phyloP scores from a whole-genome alignment of 1,284 basidiomycete genomes.

The Sporisorium iseilematis-ciliati region DNA sequence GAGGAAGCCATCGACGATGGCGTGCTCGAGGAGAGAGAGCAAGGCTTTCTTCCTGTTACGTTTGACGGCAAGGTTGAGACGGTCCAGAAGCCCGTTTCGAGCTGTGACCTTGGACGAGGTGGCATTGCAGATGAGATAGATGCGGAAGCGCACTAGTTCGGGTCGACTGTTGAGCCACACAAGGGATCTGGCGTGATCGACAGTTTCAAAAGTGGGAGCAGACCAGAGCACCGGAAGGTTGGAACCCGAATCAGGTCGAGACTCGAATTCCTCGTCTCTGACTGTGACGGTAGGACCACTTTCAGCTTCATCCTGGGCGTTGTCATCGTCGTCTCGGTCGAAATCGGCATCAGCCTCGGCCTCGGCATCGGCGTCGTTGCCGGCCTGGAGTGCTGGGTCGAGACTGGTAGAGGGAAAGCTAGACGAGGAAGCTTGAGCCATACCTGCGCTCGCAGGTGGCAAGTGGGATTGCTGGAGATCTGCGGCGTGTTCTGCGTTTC shows the following conservation, averaged over 20 bases:
- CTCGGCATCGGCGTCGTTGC: slow-evolving; percentile 12
- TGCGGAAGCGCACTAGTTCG: slow-evolving; percentile 49
- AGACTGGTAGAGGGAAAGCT: not conserved
- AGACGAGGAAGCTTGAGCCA: not conserved
- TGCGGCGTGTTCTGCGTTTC: slow-evolving; percentile 24
- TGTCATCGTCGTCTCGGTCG: slow-evolving; percentile 14
- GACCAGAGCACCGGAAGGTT: not conserved
- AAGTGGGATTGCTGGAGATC: slow-evolving; percentile 13
- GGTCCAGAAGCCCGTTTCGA: slow-evolving; percentile 18
- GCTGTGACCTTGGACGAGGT: slow-evolving; percentile 37
- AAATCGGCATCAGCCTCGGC: slow-evolving; percentile 5
- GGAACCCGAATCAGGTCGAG: not conserved
- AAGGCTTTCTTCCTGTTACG: slow-evolving; percentile 16
- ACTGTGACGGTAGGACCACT: slow-evolving; percentile 34
- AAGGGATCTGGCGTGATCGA: slow-evolving; percentile 31
- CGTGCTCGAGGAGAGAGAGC: slow-evolving; percentile 30
- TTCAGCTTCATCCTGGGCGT: slow-evolving; percentile 7
- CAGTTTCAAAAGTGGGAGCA: slow-evolving; percentile 32
- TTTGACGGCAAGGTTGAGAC: slow-evolving; percentile 22
- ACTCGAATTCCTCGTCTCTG: slow-evolving; percentile 25
- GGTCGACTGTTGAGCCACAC: slow-evolving; percentile 58
- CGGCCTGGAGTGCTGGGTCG: not conserved
- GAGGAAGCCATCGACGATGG: slow-evolving; percentile 42
- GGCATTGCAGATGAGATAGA: slow-evolving; percentile 35
- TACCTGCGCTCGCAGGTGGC: not conserved